Conservation (phyloP, 352 stramenopile genomes). For the Elongisporangium undulatum region DNA sequence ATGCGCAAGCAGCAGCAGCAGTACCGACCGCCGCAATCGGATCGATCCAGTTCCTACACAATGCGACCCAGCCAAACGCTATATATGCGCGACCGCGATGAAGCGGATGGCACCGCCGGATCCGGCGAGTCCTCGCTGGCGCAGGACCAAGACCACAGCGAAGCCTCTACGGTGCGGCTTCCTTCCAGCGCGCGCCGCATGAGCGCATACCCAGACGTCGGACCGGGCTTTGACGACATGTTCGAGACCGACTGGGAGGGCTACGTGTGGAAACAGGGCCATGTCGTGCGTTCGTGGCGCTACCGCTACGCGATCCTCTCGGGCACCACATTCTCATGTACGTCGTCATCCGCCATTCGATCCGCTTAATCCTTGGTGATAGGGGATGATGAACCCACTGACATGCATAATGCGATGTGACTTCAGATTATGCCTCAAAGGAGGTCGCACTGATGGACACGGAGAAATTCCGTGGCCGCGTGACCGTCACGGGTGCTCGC, state of each 20-base stretch:
- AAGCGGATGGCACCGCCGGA: constrained; percentile 28
- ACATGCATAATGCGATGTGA: background rate
- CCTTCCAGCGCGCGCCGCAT: constrained; percentile 21
- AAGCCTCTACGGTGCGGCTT: background rate
- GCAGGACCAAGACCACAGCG: background rate
- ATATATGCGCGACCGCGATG: constrained; percentile 39
- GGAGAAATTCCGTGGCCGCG: constrained; percentile 78
- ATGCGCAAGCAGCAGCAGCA: constrained; percentile 8
- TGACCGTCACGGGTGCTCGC: constrained; percentile 71
- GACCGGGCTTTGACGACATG: constrained; percentile 70
- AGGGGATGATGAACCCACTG: constrained; percentile 1
- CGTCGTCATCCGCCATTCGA: background rate
- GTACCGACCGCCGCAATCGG: constrained; percentile 7
- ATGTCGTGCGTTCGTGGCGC: constrained; percentile 83
- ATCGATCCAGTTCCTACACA: constrained; percentile 35
- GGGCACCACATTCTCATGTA: constrained; percentile 67
- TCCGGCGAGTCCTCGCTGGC: constrained; percentile 6
- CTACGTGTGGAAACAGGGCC: constrained; percentile 86
- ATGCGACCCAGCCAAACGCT: constrained; percentile 65
- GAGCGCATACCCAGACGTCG: constrained; percentile 70
- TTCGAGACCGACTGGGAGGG: constrained; percentile 88
- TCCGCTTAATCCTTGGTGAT: background rate
- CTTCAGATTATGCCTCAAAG: constrained; percentile 69
- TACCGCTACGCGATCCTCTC: constrained; percentile 82
- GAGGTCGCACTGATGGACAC: constrained; percentile 73